phyloP scores from a whole-genome alignment of 177 flowering plant genomes.

The Vitis hybrid region DNA sequence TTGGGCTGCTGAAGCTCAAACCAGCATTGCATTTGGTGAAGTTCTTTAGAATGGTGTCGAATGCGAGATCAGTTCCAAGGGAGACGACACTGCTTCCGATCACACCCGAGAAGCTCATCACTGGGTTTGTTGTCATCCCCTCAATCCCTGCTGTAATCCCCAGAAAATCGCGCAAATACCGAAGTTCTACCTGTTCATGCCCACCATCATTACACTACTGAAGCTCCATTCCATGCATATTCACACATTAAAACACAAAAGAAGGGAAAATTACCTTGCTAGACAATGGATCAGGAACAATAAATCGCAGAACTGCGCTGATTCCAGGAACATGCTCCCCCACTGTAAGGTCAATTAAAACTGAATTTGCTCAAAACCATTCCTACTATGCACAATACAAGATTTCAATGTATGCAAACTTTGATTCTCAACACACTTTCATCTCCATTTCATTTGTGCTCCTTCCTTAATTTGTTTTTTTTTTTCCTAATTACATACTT shows the following conservation, averaged over 20 bases:
- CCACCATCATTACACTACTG: too few species aligned
- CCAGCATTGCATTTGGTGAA: conserved; percentile 31
- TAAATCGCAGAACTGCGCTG: conserved; percentile 10
- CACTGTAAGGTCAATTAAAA: conserved; percentile 5
- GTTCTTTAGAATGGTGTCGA: conserved; percentile 20
- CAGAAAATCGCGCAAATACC: conserved; percentile 39
- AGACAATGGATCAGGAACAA: conserved; percentile 13
- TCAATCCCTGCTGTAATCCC: conserved; percentile 30
- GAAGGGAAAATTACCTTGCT: conserved; percentile 15
- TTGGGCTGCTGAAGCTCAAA: conserved; percentile 24
- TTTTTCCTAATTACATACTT: too few species aligned
- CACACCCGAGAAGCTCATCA: conserved; percentile 28
- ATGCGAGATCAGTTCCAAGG: conserved; percentile 26
- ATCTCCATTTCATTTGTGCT: too few species aligned
- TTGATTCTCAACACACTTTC: too few species aligned
- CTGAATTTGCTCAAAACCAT: too few species aligned
- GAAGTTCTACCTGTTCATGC: conserved; percentile 35
- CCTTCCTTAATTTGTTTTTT: too few species aligned
- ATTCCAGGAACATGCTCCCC: conserved; percentile 25
- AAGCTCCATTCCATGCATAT: too few species aligned
- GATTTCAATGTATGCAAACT: too few species aligned
- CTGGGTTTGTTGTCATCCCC: conserved; percentile 19
- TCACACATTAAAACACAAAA: not conserved
- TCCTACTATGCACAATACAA: too few species aligned
- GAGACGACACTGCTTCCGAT: conserved; percentile 22